Conservation (phyloP, 495 filamentous ascomycete species). For the Talaromyces stipitatus region DNA sequence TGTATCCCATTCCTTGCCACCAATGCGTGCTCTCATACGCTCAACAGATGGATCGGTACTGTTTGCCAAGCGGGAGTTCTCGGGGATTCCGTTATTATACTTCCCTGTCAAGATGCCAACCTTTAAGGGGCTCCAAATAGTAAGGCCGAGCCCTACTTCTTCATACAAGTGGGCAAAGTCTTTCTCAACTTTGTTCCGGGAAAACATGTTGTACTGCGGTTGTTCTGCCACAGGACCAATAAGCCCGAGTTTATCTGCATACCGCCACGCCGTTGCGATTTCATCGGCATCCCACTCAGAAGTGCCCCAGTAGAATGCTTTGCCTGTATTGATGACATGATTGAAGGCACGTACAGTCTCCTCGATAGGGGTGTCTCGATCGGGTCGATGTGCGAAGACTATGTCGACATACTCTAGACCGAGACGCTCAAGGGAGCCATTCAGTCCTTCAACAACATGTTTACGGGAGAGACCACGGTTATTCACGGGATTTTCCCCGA, state of each 20-base stretch:
- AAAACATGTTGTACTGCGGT: slow-evolving; percentile 75
- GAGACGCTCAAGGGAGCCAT: slow-evolving; percentile 57
- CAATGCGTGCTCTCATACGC: slow-evolving; percentile 11
- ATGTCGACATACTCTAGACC: slow-evolving; percentile 67
- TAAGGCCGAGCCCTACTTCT: slow-evolving; percentile 61
- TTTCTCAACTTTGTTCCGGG: slow-evolving; percentile 63
- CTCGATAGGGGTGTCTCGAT: slow-evolving; percentile 76
- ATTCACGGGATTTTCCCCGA: slow-evolving; percentile 56
- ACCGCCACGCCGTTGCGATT: slow-evolving; percentile 65
- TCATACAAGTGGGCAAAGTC: slow-evolving; percentile 63
- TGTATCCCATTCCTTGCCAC: slow-evolving; percentile 9
- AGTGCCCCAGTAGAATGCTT: slow-evolving; percentile 87
- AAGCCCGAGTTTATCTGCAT: slow-evolving; percentile 64
- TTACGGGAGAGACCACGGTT: slow-evolving; percentile 75
- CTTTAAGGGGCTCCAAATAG: slow-evolving; percentile 65
- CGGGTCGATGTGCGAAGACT: slow-evolving; percentile 78
- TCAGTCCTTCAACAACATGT: slow-evolving; percentile 67
- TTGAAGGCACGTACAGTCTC: slow-evolving; percentile 82
- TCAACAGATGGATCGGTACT: slow-evolving; percentile 8
- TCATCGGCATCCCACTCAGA: slow-evolving; percentile 79
- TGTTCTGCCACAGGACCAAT: slow-evolving; percentile 79
- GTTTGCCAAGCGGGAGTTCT: slow-evolving; percentile 27
- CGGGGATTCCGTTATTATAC: slow-evolving; percentile 53
- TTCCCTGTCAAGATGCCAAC: slow-evolving; percentile 72
- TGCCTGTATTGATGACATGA: slow-evolving; percentile 64